A percentile compares a stretch with the other conserved stretches of the same genome.
Conservation (phyloP, 345 rosid species). For the thale cress (Arabidopsis thaliana) region DNA sequence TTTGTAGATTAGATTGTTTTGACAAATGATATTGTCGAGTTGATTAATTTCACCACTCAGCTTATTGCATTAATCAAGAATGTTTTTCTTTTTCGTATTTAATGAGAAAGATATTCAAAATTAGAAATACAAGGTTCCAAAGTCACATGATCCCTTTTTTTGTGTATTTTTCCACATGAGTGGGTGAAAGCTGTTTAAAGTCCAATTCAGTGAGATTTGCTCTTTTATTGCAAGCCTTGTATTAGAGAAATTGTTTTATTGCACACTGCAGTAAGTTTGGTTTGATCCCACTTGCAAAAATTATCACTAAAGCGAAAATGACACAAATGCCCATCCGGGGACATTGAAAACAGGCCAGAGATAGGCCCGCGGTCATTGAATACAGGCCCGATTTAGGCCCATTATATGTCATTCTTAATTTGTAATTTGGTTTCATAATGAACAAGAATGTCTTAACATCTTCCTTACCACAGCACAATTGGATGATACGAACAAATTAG, state of each 20-base stretch:
- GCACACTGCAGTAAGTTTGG: conserved; percentile 12
- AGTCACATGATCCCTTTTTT: conserved; percentile 4
- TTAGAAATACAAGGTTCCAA: conserved; percentile 5
- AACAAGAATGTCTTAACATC: background rate
- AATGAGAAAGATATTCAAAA: background rate
- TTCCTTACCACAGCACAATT: background rate
- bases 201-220: conserved; percentile 27
- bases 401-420: too few relatives aligned
- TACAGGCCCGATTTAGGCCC: background rate
- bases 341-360: background rate
- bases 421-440: too few relatives aligned
- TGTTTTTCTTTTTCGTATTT: conserved; percentile 4
- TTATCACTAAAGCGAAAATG: background rate
- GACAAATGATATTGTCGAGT: background rate
- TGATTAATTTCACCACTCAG: background rate
- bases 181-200: conserved; percentile 14
- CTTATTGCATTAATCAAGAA: conserved; percentile 20
- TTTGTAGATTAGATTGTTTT: background rate
- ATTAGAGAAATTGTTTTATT: background rate
- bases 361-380: background rate
- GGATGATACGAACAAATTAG: background rate
- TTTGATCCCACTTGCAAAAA: conserved; percentile 39
- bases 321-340: conserved; percentile 6
- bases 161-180: conserved; percentile 18
- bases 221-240: background rate